Evolutionary conservation across 768 basidiomycete genomes (phyloP).

Genomic region (Pisolithus sp.): DNA sequence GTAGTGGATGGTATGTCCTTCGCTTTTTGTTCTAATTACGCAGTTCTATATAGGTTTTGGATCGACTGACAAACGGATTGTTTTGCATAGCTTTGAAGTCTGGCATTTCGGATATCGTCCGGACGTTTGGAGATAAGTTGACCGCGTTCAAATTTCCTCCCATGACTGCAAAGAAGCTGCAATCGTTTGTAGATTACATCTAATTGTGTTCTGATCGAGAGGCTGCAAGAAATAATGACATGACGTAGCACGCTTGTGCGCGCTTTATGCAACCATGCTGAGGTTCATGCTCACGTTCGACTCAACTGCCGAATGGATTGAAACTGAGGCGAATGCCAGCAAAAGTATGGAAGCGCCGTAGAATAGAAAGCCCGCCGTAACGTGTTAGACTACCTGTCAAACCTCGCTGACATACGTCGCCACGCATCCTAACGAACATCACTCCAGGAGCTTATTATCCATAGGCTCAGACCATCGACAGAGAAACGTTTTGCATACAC

Average conservation of each 20-base stretch:
- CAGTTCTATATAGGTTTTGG: background rate
- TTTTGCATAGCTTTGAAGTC: conserved; percentile 50
- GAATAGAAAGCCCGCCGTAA: conserved; percentile 99
- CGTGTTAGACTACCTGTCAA: conserved; percentile 93
- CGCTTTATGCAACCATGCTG: no score
- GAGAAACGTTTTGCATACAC: conserved; percentile 87
- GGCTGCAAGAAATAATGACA: no score
- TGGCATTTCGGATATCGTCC: conserved; percentile 56
- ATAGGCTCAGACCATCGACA: conserved; percentile 85
- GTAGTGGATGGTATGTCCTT: conserved; percentile 52
- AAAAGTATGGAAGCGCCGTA: conserved; percentile 91
- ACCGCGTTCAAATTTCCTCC: conserved; percentile 74
- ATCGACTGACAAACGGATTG: background rate
- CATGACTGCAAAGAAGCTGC: conserved; percentile 57
- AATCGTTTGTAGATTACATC: conserved; percentile 64
- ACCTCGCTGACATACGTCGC: conserved; percentile 77
- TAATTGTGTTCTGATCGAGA: conserved; percentile 11
- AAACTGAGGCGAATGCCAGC: conserved; percentile 83
- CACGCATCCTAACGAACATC: background rate
- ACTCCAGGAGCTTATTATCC: background rate
- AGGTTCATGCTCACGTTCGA: no score
- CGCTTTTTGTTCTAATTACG: background rate
- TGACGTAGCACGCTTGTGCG: no score
- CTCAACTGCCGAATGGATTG: no score
- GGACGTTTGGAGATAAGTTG: conserved; percentile 71